Percentiles rank a stretch among this genome's conserved stretches.
These are phyloP conservation scores for Akanthomyces muscarius DNA, from an alignment of 2,329 filamentous ascomycete species.

Conservation along the genomic window DNA sequence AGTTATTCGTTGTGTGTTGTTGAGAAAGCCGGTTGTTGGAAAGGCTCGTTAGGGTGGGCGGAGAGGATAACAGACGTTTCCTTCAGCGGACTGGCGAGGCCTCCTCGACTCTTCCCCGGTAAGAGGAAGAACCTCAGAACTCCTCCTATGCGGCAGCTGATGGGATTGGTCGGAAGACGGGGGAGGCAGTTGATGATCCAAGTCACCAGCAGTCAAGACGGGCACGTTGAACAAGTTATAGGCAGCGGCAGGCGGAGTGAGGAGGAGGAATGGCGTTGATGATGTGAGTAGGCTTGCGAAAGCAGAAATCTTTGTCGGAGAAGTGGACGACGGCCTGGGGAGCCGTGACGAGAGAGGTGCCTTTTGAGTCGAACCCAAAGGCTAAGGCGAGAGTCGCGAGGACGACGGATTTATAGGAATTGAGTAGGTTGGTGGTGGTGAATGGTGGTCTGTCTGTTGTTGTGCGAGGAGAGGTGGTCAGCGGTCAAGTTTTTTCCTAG, in stretches of 20 bases:
- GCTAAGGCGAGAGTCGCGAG: slow-evolving; percentile 30
- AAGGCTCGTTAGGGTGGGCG: slow-evolving; percentile 76
- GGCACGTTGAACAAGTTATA: slow-evolving; percentile 47
- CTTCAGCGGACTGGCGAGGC: slow-evolving; percentile 88
- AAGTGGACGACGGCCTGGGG: slow-evolving; percentile 56
- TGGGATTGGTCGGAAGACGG: slow-evolving; percentile 56
- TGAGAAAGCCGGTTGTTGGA: slow-evolving; percentile 36
- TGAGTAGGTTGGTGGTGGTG: neutral
- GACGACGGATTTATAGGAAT: slow-evolving; percentile 3
- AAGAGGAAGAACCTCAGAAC: slow-evolving; percentile 98
- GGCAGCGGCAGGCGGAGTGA: slow-evolving; percentile 39
- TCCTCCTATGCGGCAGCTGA: slow-evolving; percentile 99
- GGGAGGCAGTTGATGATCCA: slow-evolving; percentile 43
- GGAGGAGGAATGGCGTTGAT: slow-evolving; percentile 63
- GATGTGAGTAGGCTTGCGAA: slow-evolving; percentile 61
- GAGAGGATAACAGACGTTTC: slow-evolving; percentile 90
- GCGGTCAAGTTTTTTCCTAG: slow-evolving; percentile 17
- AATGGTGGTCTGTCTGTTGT: neutral
- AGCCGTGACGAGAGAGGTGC: slow-evolving; percentile 57
- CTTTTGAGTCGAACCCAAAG: slow-evolving; percentile 66
- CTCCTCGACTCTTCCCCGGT: slow-evolving; percentile 99
- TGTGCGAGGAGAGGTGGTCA: slow-evolving; percentile 14
- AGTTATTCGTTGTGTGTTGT: slow-evolving; percentile 1
- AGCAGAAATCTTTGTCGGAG: slow-evolving; percentile 67
- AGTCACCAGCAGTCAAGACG: slow-evolving; percentile 46